Evolutionary conservation across 768 basidiomycete genomes (phyloP).

Genomic region (Phanerochaete carnosa): DNA sequence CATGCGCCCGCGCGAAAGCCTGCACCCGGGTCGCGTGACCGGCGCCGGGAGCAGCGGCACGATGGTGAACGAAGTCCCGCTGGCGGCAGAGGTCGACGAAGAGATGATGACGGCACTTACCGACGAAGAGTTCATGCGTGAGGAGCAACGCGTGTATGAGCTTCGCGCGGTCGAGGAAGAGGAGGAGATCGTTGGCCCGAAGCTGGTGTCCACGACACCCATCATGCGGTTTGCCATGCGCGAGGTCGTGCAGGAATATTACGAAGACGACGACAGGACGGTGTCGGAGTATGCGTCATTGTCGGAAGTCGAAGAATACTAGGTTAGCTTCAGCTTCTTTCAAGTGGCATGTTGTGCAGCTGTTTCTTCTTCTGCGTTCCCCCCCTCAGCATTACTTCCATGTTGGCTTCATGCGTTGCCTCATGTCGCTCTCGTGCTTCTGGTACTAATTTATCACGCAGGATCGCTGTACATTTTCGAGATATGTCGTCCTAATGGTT

Average conservation of each 20-base stretch:
- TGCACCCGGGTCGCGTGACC: constrained; percentile 15
- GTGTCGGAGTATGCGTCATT: constrained; percentile 79
- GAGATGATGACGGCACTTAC: constrained; percentile 44
- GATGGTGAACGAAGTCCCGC: constrained; percentile 30
- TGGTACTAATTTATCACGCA: background rate
- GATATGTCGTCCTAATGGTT: background rate
- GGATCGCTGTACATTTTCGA: background rate
- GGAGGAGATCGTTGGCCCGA: constrained; percentile 65
- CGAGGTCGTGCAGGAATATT: constrained; percentile 79
- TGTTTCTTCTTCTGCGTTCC: background rate
- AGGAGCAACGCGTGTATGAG: constrained; percentile 40
- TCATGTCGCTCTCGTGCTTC: background rate
- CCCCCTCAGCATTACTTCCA: background rate
- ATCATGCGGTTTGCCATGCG: constrained; percentile 85
- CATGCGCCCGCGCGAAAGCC: constrained; percentile 19
- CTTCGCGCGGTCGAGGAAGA: constrained; percentile 45
- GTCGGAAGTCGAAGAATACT: constrained; percentile 77
- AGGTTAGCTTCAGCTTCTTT: constrained; percentile 3
- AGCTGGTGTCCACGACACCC: constrained; percentile 71
- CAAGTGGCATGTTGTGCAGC: background rate
- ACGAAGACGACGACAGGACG: constrained; percentile 71
- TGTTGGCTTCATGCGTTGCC: background rate
- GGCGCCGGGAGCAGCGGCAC: constrained; percentile 38
- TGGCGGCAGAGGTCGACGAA: constrained; percentile 34
- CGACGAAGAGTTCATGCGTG: constrained; percentile 43